Percentiles rank a stretch among this genome's conserved stretches.
Conservation (phyloP, 768 basidiomycete species). For the Suillus plorans region DNA sequence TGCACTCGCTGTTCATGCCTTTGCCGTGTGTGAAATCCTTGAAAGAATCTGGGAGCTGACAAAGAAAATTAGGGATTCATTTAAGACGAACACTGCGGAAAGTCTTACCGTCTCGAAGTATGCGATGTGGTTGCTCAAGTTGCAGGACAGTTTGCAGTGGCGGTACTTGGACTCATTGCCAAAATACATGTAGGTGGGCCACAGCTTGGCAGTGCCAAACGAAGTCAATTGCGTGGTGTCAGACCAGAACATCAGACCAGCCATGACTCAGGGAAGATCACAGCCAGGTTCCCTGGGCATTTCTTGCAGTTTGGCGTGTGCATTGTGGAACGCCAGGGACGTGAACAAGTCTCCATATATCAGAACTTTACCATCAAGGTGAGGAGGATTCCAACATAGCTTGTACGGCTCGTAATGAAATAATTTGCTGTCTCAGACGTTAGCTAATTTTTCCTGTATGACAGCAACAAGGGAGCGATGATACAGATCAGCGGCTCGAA, state of each 20-base stretch:
- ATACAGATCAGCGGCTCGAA: too few relatives aligned
- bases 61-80: too few relatives aligned
- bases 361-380: neutral
- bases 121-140: conserved; percentile 12
- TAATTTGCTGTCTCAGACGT: neutral
- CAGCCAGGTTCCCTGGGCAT: conserved; percentile 14
- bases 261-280: conserved; percentile 17
- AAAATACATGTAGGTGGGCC: conserved; percentile 26
- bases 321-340: conserved; percentile 12
- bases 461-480: conserved; percentile 15
- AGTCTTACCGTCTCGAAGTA: conserved; percentile 10
- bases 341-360: conserved; percentile 19
- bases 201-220: conserved; percentile 29
- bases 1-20: neutral
- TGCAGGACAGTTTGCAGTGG: conserved; percentile 12
- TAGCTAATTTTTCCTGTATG: conserved; percentile 18
- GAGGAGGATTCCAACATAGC: conserved; percentile 13
- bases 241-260: conserved; percentile 30
- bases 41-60: neutral
- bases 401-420: conserved; percentile 20
- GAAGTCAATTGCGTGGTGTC: conserved; percentile 31
- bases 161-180: conserved; percentile 27
- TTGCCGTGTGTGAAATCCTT: conserved; percentile 4
- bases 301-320: neutral
- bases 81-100: too few relatives aligned